Evolutionary conservation across 2,329 filamentous ascomycete genomes (phyloP).

Genomic region (Gnomoniopsis sp.): DNA sequence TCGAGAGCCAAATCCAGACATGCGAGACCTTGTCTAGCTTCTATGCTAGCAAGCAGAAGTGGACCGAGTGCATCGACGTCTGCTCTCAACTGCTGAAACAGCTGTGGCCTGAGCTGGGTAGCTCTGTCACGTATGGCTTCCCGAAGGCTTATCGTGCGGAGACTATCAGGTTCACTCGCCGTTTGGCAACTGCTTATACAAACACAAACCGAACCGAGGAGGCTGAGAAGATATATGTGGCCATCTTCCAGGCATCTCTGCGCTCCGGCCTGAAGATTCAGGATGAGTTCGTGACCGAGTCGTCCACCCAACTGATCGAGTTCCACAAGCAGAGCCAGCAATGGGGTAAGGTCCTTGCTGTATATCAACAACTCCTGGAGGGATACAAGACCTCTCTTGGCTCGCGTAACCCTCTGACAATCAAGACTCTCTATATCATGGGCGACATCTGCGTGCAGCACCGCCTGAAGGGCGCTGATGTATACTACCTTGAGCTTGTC

Average conservation of each 20-base stretch:
- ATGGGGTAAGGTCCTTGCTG: slow-evolving; percentile 20
- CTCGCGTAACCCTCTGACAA: slow-evolving; percentile 19
- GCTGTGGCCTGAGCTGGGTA: slow-evolving; percentile 19
- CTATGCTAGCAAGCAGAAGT: slow-evolving; percentile 18
- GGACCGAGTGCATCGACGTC: slow-evolving; percentile 15
- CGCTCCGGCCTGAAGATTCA: slow-evolving; percentile 21
- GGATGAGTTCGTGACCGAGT: slow-evolving; percentile 20
- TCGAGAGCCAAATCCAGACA: slow-evolving; percentile 18
- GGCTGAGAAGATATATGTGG: slow-evolving; percentile 20
- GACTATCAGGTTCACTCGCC: slow-evolving; percentile 18
- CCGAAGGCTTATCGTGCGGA: slow-evolving; percentile 18
- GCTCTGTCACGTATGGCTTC: slow-evolving; percentile 17
- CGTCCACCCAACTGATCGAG: slow-evolving; percentile 18
- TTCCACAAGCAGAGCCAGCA: slow-evolving; percentile 21
- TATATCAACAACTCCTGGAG: slow-evolving; percentile 20
- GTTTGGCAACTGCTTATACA: slow-evolving; percentile 17
- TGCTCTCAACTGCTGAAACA: slow-evolving; percentile 19
- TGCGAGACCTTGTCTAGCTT: slow-evolving; percentile 18
- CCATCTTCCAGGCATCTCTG: slow-evolving; percentile 21
- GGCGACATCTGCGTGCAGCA: slow-evolving; percentile 22
- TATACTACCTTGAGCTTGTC: slow-evolving; percentile 24
- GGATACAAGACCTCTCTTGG: slow-evolving; percentile 19
- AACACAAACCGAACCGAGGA: slow-evolving; percentile 22
- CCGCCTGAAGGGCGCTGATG: slow-evolving; percentile 22
- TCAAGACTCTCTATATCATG: slow-evolving; percentile 19